phyloP scores from a whole-genome alignment of 2,329 filamentous ascomycete species.

The Setomelanomma holmii region DNA sequence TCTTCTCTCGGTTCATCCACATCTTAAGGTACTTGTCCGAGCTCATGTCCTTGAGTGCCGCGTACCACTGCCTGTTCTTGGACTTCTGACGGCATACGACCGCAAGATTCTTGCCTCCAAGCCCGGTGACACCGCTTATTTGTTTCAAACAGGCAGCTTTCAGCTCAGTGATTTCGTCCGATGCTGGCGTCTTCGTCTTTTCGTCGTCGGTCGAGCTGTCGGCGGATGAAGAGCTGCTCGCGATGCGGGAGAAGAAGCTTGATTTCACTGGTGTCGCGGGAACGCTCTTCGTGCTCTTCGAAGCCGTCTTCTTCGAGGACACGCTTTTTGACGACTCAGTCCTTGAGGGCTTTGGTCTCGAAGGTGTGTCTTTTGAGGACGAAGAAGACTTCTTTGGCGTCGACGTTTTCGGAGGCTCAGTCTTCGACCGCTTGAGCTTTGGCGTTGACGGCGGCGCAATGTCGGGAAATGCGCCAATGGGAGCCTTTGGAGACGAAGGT shows the following conservation, averaged over 20 bases:
- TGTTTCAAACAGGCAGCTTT: slow-evolving; percentile 17
- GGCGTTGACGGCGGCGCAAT: slow-evolving; percentile 13
- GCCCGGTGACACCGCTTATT: slow-evolving; percentile 27
- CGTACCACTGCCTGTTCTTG: slow-evolving; percentile 29
- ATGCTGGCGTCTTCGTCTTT: slow-evolving; percentile 5
- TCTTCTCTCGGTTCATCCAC: slow-evolving; percentile 40
- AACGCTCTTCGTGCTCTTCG: slow-evolving; percentile 4
- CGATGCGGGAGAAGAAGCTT: slow-evolving; percentile 9
- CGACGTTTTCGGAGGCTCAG: slow-evolving; percentile 7
- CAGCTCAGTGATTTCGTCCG: slow-evolving; percentile 6
- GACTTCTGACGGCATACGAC: slow-evolving; percentile 31
- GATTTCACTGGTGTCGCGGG: slow-evolving; percentile 6
- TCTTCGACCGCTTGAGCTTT: slow-evolving; percentile 13
- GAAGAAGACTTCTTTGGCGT: slow-evolving; percentile 11
- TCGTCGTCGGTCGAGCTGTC: slow-evolving; percentile 9
- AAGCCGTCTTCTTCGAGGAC: slow-evolving; percentile 5
- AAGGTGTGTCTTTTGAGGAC: slow-evolving; percentile 7
- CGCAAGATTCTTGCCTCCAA: slow-evolving; percentile 29
- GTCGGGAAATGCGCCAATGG: slow-evolving; percentile 11
- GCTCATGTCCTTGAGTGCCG: slow-evolving; percentile 31
- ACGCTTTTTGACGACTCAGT: slow-evolving; percentile 3
- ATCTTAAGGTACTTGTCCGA: slow-evolving; percentile 39
- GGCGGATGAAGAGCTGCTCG: slow-evolving; percentile 12
- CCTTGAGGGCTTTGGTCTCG: slow-evolving; percentile 4
- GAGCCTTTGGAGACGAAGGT: slow-evolving; percentile 8